Conservation (phyloP, 345 rosid genomes). For the Citrus unshiu region DNA sequence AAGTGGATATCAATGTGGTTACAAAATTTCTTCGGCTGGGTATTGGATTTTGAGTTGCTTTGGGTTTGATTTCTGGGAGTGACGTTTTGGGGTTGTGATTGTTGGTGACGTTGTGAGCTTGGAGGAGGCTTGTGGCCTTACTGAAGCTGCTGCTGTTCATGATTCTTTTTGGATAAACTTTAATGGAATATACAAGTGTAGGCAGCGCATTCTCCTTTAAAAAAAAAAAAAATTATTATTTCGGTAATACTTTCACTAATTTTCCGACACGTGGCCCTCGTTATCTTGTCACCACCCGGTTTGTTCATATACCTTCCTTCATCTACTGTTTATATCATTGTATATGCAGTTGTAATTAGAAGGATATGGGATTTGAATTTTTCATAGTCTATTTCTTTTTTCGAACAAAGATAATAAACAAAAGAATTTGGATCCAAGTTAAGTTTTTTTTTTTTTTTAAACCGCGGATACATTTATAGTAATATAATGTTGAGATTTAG, state of each 20-base stretch:
- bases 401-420: no score
- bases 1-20: conserved; percentile 28
- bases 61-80: conserved; percentile 19
- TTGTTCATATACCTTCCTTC: no score
- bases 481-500: no score
- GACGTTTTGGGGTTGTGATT: conserved; percentile 17
- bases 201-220: not conserved
- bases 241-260: not conserved
- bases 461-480: no score
- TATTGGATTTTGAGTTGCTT: conserved; percentile 14
- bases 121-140: conserved; percentile 42
- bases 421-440: no score
- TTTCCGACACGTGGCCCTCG: conserved; percentile 28
- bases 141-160: conserved; percentile 44
- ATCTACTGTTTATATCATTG: no score
- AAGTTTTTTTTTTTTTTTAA: no score
- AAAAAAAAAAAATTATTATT: no score
- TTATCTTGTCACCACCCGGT: conserved; percentile 11
- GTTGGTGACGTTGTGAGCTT: not conserved
- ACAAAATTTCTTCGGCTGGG: conserved; percentile 41
- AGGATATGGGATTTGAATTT: no score
- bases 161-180: conserved; percentile 23
- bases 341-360: no score
- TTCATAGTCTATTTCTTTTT: no score
- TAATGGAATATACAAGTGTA: not conserved